A percentile compares a stretch with the other conserved stretches of the same genome.
Conservation (phyloP, 345 rosid species). For the Camelina laxa region DNA sequence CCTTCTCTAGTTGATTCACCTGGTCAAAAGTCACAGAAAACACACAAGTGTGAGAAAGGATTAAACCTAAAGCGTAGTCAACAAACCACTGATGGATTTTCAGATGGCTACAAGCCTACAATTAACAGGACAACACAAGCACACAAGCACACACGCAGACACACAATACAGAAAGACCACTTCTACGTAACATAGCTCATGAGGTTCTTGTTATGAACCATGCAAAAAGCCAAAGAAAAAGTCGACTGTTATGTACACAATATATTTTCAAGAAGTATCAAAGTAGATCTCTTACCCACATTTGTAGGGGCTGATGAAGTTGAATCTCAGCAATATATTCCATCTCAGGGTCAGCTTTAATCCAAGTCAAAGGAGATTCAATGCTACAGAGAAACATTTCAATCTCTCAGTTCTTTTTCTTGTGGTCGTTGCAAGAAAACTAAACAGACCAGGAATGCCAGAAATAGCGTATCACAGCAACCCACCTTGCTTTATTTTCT, state of each 20-base stretch:
- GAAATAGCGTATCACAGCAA: conserved; percentile 23
- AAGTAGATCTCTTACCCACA: conserved; percentile 82
- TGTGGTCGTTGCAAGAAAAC: conserved; percentile 34
- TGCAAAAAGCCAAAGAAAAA: conserved; percentile 25
- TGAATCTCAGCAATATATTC: conserved; percentile 96
- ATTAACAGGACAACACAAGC: conserved; percentile 13
- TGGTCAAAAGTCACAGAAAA: conserved; percentile 46
- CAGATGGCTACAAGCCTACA: conserved; percentile 18
- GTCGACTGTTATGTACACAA: conserved; percentile 23
- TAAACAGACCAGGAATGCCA: conserved; percentile 29
- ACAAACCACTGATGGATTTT: conserved; percentile 18
- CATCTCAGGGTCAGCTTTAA: conserved; percentile 98
- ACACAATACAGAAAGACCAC: background rate
- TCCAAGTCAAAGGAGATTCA: conserved; percentile 94
- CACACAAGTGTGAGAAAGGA: conserved; percentile 1
- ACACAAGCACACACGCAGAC: background rate
- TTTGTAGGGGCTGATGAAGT: conserved; percentile 97
- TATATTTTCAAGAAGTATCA: conserved; percentile 18
- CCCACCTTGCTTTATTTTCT: conserved; percentile 82
- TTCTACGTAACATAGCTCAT: conserved; percentile 23
- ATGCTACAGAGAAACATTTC: conserved; percentile 59
- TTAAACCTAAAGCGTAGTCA: conserved; percentile 16
- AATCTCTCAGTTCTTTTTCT: conserved; percentile 24
- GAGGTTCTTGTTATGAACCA: conserved; percentile 31
- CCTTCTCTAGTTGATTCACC: conserved; percentile 96